A percentile compares a stretch with the other conserved stretches of the same genome.
phyloP scores from a whole-genome alignment of 805 yeast species.

The Yamadazyma ubonensis region DNA sequence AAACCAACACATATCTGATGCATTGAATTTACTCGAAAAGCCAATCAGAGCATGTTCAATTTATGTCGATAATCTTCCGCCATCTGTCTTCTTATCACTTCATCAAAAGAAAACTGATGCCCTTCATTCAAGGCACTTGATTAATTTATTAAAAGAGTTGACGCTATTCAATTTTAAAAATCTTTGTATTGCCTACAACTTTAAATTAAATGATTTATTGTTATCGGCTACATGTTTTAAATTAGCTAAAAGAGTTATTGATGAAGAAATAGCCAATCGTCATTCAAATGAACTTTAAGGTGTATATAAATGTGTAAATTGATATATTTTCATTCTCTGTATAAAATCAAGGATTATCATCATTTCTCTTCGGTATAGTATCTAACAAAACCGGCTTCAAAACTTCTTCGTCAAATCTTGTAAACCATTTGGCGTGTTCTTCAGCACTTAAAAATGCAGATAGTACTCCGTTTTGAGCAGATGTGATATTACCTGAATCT shows the following conservation, averaged over 20 bases:
- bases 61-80: slow-evolving; percentile 41
- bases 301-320: slow-evolving; percentile 3
- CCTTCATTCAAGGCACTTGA: slow-evolving; percentile 33
- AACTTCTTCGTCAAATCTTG: slow-evolving; percentile 89
- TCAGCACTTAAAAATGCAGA: slow-evolving; percentile 52
- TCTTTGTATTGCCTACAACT: slow-evolving; percentile 62
- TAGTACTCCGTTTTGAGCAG: slow-evolving; percentile 29
- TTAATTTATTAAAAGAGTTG: slow-evolving; percentile 60
- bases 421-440: slow-evolving; percentile 88
- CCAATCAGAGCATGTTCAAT: slow-evolving; percentile 47
- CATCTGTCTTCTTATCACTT: slow-evolving; percentile 45
- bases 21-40: slow-evolving; percentile 56
- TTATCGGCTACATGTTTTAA: slow-evolving; percentile 62
- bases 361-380: slow-evolving; percentile 33
- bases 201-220: slow-evolving; percentile 60
- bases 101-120: slow-evolving; percentile 18
- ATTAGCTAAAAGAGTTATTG: slow-evolving; percentile 72
- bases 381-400: slow-evolving; percentile 89
- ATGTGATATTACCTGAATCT: background rate
- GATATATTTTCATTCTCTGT: background rate
- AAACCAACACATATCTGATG: slow-evolving; percentile 54
- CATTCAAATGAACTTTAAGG: background rate
- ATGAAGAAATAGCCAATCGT: slow-evolving; percentile 50
- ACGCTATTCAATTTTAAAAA: slow-evolving; percentile 63
- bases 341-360: slow-evolving; percentile 3